phyloP scores from a whole-genome alignment of 2,329 filamentous ascomycete genomes.

The Sporothrix mexicana region DNA sequence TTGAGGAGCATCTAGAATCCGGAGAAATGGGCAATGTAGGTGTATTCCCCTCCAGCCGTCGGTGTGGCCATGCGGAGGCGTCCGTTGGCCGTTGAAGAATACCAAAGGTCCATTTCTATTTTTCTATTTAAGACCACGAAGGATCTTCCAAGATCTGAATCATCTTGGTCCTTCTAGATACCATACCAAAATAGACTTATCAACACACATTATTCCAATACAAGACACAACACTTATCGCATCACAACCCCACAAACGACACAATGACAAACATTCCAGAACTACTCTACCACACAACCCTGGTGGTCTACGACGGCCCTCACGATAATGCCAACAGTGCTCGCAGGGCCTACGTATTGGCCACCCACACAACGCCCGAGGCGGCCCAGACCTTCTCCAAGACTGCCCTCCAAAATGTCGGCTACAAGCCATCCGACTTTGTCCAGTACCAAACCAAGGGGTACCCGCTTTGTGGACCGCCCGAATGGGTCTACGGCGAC shows the following conservation, averaged over 20 bases:
- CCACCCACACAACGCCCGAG: conserved; percentile 46
- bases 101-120: too few species aligned
- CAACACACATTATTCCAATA: too few species aligned
- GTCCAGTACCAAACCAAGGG: conserved; percentile 42
- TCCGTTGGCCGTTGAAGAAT: too few species aligned
- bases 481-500: conserved; percentile 48
- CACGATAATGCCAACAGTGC: conserved; percentile 41
- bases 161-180: too few species aligned
- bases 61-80: too few species aligned
- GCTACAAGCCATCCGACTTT: conserved; percentile 49
- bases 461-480: neutral
- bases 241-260: neutral
- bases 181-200: too few species aligned
- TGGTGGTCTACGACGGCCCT: conserved; percentile 39
- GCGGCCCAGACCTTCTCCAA: conserved; percentile 48
- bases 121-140: too few species aligned
- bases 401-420: conserved; percentile 43
- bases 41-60: neutral
- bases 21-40: neutral
- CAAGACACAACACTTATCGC: neutral
- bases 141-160: too few species aligned
- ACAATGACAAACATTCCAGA: conserved; percentile 41
- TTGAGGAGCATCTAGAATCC: too few species aligned
- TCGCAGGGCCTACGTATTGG: conserved; percentile 47
- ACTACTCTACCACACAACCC: conserved; percentile 46